Base-by-base conservation (phyloP, 805 yeast species). In the Candida ulmi region DNA sequence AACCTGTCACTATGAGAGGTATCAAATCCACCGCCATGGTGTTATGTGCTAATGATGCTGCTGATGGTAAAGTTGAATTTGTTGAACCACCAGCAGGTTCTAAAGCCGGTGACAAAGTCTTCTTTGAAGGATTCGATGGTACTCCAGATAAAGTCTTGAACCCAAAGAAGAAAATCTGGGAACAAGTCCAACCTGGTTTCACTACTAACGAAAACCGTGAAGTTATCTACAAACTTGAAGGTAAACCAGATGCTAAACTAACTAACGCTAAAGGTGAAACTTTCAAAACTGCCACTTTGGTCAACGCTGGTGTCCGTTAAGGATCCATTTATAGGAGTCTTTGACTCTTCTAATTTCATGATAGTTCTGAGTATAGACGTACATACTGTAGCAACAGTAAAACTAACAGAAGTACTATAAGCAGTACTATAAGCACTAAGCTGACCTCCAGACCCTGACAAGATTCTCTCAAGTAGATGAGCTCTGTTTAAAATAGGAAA, bases 161-260 rank as follows among this genome's bases (percentile, higher is more conserved):
- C 70, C 98, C 99, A 55, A 93, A 93, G 82, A 93, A 93, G 84
- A 93, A 93, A 76, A 72, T 90, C 46, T 93, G 96, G 95, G 99
- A 93, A 74, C 76, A 90, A 38, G 71, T 85, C 48, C 99, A 93
- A 73, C 98, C 97, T 38, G 72, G 74, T 44, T 90, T 93, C 73
- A 70, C 91, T 42, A 91, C 98, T 24, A 78, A 71, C 50, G 93
- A 78, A 30, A 67, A 69, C 36, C 72, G 80, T 43, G 85, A 85
- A 58, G 96, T 91, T 32, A 74, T 86, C 45, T 91, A 77, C 73
- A 83, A 83, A 56, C 69, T 72, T 52, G 88, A 81, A 56, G 95
- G 95, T 50, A 80, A 81, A 59, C 80, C 81, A 40, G 57, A 58
- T 33, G 69, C 72, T 46, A 82, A 74, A 61, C 76, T 91, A 61